Percentiles rank a stretch among this genome's conserved stretches.
Conservation (phyloP, 2,329 filamentous ascomycete species). For the Chaetomium olivaceum region DNA sequence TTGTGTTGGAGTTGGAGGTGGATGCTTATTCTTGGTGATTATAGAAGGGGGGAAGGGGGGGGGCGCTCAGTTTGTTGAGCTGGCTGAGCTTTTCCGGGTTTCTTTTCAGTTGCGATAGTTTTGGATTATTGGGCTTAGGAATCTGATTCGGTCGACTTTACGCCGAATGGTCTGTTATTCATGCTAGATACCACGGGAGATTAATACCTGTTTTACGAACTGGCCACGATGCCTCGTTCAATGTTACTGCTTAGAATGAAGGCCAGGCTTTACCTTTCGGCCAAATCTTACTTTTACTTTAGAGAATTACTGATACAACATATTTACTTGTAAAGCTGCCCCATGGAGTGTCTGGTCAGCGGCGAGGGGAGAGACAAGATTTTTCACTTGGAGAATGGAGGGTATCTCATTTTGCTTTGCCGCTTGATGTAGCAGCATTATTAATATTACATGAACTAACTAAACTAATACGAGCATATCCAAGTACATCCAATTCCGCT, state of each 20-base stretch:
- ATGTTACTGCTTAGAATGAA: too few species aligned
- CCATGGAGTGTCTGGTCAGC: too few species aligned
- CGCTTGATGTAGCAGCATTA: background rate
- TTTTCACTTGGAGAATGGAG: too few species aligned
- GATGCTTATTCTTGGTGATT: slow-evolving; percentile 24
- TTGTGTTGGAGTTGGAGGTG: slow-evolving; percentile 30
- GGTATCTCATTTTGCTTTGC: background rate
- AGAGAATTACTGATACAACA: too few species aligned
- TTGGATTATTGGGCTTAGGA: background rate
- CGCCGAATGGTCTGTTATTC: background rate
- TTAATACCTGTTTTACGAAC: background rate
- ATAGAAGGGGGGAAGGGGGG: background rate
- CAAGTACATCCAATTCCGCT: background rate
- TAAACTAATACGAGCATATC: background rate
- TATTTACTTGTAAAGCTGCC: too few species aligned
- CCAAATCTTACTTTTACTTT: too few species aligned
- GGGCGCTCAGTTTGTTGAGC: background rate
- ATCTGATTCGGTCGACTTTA: background rate
- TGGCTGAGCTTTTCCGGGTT: background rate
- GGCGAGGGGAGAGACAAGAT: too few species aligned
- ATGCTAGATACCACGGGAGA: background rate
- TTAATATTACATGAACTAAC: background rate
- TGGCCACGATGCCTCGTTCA: background rate
- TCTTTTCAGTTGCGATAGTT: background rate
- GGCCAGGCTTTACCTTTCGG: too few species aligned